Conservation (phyloP, 495 filamentous ascomycete species). For the Penicillium argentinense region DNA sequence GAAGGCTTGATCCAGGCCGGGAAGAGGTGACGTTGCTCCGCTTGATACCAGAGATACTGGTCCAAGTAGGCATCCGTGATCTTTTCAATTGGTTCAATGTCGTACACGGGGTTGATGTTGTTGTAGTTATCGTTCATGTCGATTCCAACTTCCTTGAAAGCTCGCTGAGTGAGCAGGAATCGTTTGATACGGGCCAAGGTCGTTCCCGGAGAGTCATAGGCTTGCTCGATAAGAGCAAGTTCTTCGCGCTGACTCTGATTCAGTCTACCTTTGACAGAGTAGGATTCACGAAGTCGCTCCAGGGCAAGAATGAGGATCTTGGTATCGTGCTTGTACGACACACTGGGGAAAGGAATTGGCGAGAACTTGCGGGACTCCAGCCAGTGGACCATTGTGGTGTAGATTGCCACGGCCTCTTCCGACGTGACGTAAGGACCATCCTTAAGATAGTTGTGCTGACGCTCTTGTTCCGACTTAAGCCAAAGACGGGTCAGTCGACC, state of each 20-base stretch:
- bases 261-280: conserved; percentile 94
- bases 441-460: conserved; percentile 99
- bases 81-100: conserved; percentile 99
- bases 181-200: conserved; percentile 97
- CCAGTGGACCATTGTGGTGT: conserved; percentile 99
- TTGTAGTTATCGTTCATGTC: conserved; percentile 99
- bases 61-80: conserved; percentile 99
- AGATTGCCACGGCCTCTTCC: conserved; percentile 97
- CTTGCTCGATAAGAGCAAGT: conserved; percentile 95
- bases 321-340: conserved; percentile 99
- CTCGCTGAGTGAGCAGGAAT: conserved; percentile 92
- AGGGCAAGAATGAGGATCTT: conserved; percentile 98
- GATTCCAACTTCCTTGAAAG: conserved; percentile 99
- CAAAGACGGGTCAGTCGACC: conserved; percentile 92
- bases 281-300: conserved; percentile 91
- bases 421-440: conserved; percentile 98
- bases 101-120: conserved; percentile 98
- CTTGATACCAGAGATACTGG: conserved; percentile 99
- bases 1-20: conserved; percentile 99
- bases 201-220: conserved; percentile 96
- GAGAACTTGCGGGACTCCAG: conserved; percentile 97
- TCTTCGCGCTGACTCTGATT: conserved; percentile 99
- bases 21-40: conserved; percentile 96
- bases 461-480: conserved; percentile 98
- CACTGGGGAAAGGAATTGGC: conserved; percentile 97